Evolutionary conservation across 129 eudicot genomes (phyloP).

Genomic region (Ambrosia trifida): DNA sequence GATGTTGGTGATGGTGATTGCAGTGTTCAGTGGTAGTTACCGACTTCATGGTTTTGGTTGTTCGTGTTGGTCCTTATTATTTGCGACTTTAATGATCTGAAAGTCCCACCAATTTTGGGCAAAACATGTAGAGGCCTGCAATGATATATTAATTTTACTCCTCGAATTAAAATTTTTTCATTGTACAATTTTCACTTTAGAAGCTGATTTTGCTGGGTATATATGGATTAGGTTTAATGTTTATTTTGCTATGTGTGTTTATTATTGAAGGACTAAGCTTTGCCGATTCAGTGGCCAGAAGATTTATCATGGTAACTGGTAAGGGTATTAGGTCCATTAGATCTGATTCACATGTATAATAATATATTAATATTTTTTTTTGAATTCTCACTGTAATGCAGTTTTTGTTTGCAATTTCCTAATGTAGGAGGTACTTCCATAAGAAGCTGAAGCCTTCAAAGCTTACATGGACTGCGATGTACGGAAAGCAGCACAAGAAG

Average conservation of each 20-base stretch:
- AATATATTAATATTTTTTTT: not conserved
- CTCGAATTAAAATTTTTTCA: too few species aligned
- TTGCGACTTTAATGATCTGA: too few species aligned
- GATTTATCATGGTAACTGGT: constrained; percentile 41
- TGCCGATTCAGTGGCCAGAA: constrained; percentile 45
- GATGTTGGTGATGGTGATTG: too few species aligned
- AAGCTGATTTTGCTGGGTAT: too few species aligned
- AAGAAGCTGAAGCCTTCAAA: constrained; percentile 63
- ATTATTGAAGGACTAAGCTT: constrained; percentile 31
- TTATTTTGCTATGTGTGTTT: not conserved
- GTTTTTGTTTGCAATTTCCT: constrained; percentile 57
- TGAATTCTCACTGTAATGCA: too few species aligned
- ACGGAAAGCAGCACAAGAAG: constrained; percentile 70
- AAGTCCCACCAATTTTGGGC: too few species aligned
- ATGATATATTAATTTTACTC: too few species aligned
- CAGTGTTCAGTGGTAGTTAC: too few species aligned
- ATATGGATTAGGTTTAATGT: not conserved
- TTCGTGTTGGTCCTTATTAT: too few species aligned
- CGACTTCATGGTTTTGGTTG: too few species aligned
- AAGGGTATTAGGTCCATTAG: constrained; percentile 40
- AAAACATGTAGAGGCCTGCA: too few species aligned
- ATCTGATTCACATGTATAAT: constrained; percentile 32
- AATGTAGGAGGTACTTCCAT: constrained; percentile 70
- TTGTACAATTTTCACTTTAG: too few species aligned
- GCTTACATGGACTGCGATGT: constrained; percentile 71